Conservation (phyloP, 1,284 basidiomycete genomes). For the Apiotrichum akiyoshidainum region DNA sequence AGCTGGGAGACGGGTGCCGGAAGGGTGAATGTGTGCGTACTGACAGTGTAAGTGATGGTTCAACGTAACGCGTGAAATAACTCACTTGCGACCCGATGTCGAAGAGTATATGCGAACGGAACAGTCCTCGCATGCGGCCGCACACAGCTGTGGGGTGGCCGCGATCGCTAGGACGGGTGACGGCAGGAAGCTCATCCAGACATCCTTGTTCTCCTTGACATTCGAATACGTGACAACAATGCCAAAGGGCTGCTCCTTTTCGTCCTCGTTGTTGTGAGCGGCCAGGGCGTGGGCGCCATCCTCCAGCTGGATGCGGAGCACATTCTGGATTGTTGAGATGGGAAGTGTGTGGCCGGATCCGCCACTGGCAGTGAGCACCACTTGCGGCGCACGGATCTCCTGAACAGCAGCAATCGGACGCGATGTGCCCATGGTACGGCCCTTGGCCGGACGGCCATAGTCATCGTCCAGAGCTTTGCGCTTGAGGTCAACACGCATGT, state of each 20-base stretch:
- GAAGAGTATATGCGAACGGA: slow-evolving; percentile 69
- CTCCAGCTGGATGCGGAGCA: slow-evolving; percentile 29
- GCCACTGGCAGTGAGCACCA: background rate
- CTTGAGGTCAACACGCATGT: slow-evolving; percentile 26
- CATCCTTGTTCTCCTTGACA: slow-evolving; percentile 62
- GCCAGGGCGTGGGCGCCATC: slow-evolving; percentile 49
- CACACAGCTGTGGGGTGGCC: slow-evolving; percentile 66
- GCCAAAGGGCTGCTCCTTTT: slow-evolving; percentile 46
- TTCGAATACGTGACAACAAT: slow-evolving; percentile 33
- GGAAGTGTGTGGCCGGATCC: slow-evolving; percentile 13
- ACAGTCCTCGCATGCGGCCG: slow-evolving; percentile 72
- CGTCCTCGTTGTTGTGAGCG: slow-evolving; percentile 67
- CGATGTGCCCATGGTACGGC: slow-evolving; percentile 28
- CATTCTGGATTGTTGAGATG: slow-evolving; percentile 31
- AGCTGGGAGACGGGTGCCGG: slow-evolving; percentile 68
- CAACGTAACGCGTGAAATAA: background rate
- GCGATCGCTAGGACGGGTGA: slow-evolving; percentile 65
- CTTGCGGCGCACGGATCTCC: slow-evolving; percentile 34
- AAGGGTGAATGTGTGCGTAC: slow-evolving; percentile 69
- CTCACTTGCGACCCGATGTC: slow-evolving; percentile 69
- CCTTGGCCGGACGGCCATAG: slow-evolving; percentile 13
- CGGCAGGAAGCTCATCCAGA: slow-evolving; percentile 85
- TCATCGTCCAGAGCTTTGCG: slow-evolving; percentile 31
- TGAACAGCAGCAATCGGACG: slow-evolving; percentile 21
- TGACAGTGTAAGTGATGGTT: slow-evolving; percentile 17